These are phyloP conservation scores for Orychophragmus violaceus DNA, from an alignment of 345 rosid genomes.

Conservation along the genomic window DNA sequence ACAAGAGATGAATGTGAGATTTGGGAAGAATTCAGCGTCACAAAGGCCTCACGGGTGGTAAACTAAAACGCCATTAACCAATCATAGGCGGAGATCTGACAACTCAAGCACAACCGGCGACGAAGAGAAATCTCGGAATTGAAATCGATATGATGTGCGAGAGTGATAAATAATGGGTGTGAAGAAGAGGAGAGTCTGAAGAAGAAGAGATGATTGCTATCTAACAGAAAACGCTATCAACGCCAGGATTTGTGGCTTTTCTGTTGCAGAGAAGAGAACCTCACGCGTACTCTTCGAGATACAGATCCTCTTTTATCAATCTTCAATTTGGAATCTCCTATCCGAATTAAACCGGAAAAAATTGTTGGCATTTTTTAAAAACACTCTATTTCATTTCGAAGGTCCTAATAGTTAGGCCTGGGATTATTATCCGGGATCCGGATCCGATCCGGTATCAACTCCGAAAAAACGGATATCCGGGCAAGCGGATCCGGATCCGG, in stretches of 20 bases:
- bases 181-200: background rate
- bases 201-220: conserved; percentile 11
- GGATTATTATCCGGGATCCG: too few species aligned
- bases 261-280: background rate
- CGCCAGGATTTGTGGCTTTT: conserved; percentile 13
- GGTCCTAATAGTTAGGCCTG: too few species aligned
- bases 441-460: too few species aligned
- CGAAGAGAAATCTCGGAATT: background rate
- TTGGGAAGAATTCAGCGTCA: conserved; percentile 15
- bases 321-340: background rate
- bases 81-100: conserved; percentile 17
- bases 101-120: background rate
- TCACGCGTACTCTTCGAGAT: conserved; percentile 1
- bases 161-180: background rate
- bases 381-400: too few species aligned
- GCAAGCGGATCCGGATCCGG: too few species aligned
- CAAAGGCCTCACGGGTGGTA: background rate
- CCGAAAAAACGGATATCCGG: too few species aligned
- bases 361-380: too few species aligned
- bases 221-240: conserved; percentile 22
- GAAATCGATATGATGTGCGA: background rate
- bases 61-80: conserved; percentile 9
- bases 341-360: conserved; percentile 5
- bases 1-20: background rate
- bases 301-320: conserved; percentile 5